phyloP scores from a whole-genome alignment of 306 rosid genomes.

The Biancaea sappan region DNA sequence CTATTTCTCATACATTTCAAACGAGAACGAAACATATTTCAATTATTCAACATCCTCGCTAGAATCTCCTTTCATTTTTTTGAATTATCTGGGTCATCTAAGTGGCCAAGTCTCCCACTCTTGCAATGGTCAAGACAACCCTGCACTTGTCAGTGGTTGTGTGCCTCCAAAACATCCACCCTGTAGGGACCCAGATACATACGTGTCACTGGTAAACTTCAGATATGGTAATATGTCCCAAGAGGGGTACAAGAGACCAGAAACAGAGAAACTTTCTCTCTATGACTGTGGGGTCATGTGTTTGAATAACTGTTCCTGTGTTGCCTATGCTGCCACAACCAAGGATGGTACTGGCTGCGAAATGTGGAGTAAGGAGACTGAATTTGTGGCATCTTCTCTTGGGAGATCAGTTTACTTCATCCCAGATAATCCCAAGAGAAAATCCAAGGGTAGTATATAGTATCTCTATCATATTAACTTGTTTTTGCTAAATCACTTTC shows the following conservation, averaged over 20 bases:
- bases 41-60: rapidly evolving
- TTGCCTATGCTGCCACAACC: not conserved
- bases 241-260: not conserved
- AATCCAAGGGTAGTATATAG: not conserved
- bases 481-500: too few species aligned
- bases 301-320: constrained; percentile 1
- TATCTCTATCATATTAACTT: not conserved
- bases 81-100: not conserved
- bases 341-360: not conserved
- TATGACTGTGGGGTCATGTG: constrained; percentile 18
- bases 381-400: not conserved
- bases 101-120: not conserved
- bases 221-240: not conserved
- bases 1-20: not conserved
- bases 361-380: not conserved
- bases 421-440: not conserved
- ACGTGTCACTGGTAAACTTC: not conserved
- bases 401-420: not conserved
- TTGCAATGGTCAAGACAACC: not conserved
- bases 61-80: rapidly evolving
- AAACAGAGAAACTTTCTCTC: not conserved
- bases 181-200: not conserved
- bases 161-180: not conserved
- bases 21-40: constrained; percentile 15
- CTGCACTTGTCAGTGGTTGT: not conserved